phyloP scores from a whole-genome alignment of 768 basidiomycete species.

The Trametopsis cervina region DNA sequence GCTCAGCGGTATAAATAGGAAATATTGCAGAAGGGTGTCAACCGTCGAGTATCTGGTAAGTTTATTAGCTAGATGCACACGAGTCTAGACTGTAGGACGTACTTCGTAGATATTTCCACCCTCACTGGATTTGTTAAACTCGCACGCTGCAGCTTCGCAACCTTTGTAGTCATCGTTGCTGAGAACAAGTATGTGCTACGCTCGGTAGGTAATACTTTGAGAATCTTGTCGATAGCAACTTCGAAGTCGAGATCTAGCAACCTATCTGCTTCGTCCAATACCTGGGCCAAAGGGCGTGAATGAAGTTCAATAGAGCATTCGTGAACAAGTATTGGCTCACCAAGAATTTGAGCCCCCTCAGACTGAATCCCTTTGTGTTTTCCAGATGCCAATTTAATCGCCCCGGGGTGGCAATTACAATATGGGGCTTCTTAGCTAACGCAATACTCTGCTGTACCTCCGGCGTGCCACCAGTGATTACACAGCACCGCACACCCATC shows the following conservation, averaged over 20 bases:
- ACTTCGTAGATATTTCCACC: conserved; percentile 93
- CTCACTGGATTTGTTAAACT: conserved; percentile 90
- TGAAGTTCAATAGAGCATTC: neutral
- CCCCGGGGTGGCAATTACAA: conserved; percentile 94
- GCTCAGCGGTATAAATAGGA: conserved; percentile 85
- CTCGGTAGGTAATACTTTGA: conserved; percentile 91
- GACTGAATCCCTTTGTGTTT: conserved; percentile 93
- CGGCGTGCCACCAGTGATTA: conserved; percentile 95
- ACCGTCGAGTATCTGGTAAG: conserved; percentile 89
- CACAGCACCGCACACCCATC: conserved; percentile 87
- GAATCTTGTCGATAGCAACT: conserved; percentile 90
- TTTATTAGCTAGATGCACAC: too few species aligned
- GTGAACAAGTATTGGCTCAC: conserved; percentile 40
- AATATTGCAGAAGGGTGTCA: conserved; percentile 90
- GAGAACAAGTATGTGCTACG: conserved; percentile 95
- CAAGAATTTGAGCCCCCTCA: conserved; percentile 81
- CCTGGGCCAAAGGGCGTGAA: too few species aligned
- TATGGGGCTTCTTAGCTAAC: conserved; percentile 88
- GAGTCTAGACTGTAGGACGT: too few species aligned
- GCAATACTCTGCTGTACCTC: conserved; percentile 87
- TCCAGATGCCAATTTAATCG: conserved; percentile 91
- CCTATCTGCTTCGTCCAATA: conserved; percentile 96
- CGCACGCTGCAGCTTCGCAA: conserved; percentile 91
- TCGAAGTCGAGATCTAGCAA: conserved; percentile 96
- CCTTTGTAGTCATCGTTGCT: conserved; percentile 98